These are phyloP conservation scores for Solanum chaucha DNA, from an alignment of 257 asterid species.

Conservation along the genomic window DNA sequence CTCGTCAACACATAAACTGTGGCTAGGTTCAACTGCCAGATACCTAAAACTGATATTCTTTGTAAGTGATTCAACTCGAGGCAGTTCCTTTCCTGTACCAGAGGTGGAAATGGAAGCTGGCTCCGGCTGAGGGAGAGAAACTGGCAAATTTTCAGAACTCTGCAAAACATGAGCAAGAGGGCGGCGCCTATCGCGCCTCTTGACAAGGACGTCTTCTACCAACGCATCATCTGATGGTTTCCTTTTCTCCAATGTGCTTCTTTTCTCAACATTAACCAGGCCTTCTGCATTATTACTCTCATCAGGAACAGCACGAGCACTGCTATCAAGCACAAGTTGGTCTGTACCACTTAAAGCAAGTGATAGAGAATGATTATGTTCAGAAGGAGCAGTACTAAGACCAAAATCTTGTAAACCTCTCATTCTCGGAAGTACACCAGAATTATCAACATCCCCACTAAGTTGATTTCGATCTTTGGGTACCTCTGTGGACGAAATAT, in stretches of 20 bases:
- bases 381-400: slow-evolving; percentile 46
- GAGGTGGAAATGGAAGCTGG: slow-evolving; percentile 15
- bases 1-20: slow-evolving; percentile 32
- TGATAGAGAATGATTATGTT: slow-evolving; percentile 27
- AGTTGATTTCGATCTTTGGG: slow-evolving; percentile 37
- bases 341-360: slow-evolving; percentile 17
- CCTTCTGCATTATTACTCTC: slow-evolving; percentile 14
- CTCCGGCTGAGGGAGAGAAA: slow-evolving; percentile 25
- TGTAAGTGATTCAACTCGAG: slow-evolving; percentile 30
- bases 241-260: slow-evolving; percentile 12
- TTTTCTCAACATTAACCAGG: slow-evolving; percentile 4
- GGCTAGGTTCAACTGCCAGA: slow-evolving; percentile 36
- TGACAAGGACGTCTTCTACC: slow-evolving; percentile 23
- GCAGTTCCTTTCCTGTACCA: slow-evolving; percentile 52
- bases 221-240: slow-evolving; percentile 12
- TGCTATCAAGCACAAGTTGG: slow-evolving; percentile 4
- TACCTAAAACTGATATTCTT: slow-evolving; percentile 51
- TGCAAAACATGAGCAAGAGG: slow-evolving; percentile 26
- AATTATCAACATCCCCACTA: slow-evolving; percentile 54
- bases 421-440: slow-evolving; percentile 51
- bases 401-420: slow-evolving; percentile 90
- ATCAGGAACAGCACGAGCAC: slow-evolving; percentile 3
- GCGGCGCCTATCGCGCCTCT: slow-evolving; percentile 21
- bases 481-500: slow-evolving; percentile 15
- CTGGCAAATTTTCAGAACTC: slow-evolving; percentile 18